Base-by-base conservation (phyloP, 1,284 basidiomycete species). In the Ustilago hordei region DNA sequence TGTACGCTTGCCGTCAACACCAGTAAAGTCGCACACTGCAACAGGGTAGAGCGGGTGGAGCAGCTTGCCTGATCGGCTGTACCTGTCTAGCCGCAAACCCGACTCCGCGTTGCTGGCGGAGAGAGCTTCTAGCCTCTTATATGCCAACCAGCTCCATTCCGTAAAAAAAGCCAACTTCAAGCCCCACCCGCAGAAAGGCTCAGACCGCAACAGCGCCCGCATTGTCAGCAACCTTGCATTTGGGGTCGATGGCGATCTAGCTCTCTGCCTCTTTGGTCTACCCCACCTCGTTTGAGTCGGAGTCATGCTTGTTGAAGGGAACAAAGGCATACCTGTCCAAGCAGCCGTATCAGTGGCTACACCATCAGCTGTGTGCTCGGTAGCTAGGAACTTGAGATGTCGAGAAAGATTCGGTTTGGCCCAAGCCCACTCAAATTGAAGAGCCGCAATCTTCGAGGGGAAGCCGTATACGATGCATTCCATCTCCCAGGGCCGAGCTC, bases 341-440 rank as follows among this genome's bases (percentile, higher is more conserved):
- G 52, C 45, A 15, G 64, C 15, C 0, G 64, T 69, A 39, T 69
- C 58, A 17, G 17, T 28, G 12, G 28, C 31, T 2, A n/a, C 31
- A 8, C 60, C 61, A 13, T 34, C 41, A 8, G 39, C 47, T 15
- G 54, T 32, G 23, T 62, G 35, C 48, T 70, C 69, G 0, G 52
- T 69, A 65, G 60, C 77, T 57, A 60, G 71, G 66, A 66, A 68
- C 54, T 61, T 81, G 23, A 89, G 80, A 73, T 88, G 88, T 2
- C 89, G 82, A 0, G 88, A 88, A 0, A 87, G 69, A 61, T 89
- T 85, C 8, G 89, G 89, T 67, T 94, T 91, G 83, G 95, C 93
- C 94, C 94, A 95, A 17, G 93, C 93, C 93, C 93, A 95, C 87
- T 95, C 94, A 81, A 95, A 95, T 87, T 94, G 74, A 3, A 95